phyloP scores from a whole-genome alignment of 805 yeast species.

The Henningerozyma blattae region DNA sequence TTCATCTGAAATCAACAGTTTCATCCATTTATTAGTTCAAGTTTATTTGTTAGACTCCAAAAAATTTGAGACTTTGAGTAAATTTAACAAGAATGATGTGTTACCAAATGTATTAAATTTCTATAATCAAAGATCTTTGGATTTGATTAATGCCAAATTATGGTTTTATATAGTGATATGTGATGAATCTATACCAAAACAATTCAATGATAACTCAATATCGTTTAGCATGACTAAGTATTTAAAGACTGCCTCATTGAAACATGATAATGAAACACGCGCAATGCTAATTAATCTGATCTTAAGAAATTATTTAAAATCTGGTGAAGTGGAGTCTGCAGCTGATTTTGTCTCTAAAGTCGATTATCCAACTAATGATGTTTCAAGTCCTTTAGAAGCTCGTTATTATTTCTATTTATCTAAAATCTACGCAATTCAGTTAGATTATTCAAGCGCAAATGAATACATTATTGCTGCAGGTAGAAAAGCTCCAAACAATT shows the following conservation, averaged over 20 bases:
- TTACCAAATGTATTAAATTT: constrained; percentile 36
- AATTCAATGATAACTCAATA: constrained; percentile 23
- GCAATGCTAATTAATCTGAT: constrained; percentile 80
- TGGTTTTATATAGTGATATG: constrained; percentile 87
- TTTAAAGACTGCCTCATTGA: constrained; percentile 76
- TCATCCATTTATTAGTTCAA: constrained; percentile 67
- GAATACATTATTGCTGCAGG: constrained; percentile 90
- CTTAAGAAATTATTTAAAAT: constrained; percentile 63
- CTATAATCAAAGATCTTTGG: constrained; percentile 74
- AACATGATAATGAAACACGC: constrained; percentile 87
- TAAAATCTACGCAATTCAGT: constrained; percentile 81
- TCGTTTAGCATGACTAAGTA: constrained; percentile 62
- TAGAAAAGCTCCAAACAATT: constrained; percentile 90
- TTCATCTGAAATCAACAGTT: constrained; percentile 71
- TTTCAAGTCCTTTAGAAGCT: constrained; percentile 80
- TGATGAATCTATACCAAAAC: constrained; percentile 41
- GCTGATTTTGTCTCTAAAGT: constrained; percentile 80
- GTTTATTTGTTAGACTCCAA: constrained; percentile 58
- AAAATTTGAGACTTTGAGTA: constrained; percentile 35
- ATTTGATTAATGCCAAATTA: constrained; percentile 74
- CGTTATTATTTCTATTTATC: constrained; percentile 87
- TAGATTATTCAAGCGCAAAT: constrained; percentile 82
- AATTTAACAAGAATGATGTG: constrained; percentile 42
- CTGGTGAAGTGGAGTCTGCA: constrained; percentile 79
- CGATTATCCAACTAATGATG: constrained; percentile 66